phyloP scores from a whole-genome alignment of 2,329 filamentous ascomycete genomes.

The Verticillium zaregamsianum region DNA sequence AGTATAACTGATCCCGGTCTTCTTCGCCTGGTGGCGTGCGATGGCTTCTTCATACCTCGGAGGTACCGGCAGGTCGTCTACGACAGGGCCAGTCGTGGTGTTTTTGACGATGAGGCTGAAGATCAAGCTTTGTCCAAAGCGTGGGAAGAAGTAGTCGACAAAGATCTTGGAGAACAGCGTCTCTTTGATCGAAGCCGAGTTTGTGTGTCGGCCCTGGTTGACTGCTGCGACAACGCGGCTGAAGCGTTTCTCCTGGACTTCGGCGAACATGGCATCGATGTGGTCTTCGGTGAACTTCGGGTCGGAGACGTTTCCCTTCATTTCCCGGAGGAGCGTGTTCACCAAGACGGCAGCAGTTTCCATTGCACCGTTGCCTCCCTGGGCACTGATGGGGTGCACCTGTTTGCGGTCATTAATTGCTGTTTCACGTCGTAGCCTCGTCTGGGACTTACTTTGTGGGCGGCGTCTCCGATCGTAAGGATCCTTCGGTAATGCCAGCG shows the following conservation, averaged over 20 bases:
- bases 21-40: not conserved
- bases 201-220: not conserved
- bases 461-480: constrained; percentile 34
- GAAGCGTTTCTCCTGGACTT: not conserved
- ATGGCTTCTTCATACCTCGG: not conserved
- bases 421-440: not conserved
- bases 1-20: too few species aligned
- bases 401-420: not conserved
- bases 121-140: not conserved
- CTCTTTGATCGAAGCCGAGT: not conserved
- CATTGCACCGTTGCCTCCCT: constrained; percentile 21
- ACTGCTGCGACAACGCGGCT: not conserved
- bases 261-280: not conserved
- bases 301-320: constrained; percentile 3
- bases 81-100: not conserved
- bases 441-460: constrained; percentile 31
- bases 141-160: not conserved
- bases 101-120: not conserved
- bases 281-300: not conserved
- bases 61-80: not conserved
- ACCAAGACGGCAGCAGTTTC: constrained; percentile 17
- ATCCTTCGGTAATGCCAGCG: constrained; percentile 33
- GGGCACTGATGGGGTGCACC: constrained; percentile 17
- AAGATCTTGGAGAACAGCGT: not conserved
- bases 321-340: constrained; percentile 9